Evolutionary conservation across 768 basidiomycete genomes (phyloP), one percentile per base, ranked within the genome.

Genomic region (Gelatoporia subvermispora): DNA sequence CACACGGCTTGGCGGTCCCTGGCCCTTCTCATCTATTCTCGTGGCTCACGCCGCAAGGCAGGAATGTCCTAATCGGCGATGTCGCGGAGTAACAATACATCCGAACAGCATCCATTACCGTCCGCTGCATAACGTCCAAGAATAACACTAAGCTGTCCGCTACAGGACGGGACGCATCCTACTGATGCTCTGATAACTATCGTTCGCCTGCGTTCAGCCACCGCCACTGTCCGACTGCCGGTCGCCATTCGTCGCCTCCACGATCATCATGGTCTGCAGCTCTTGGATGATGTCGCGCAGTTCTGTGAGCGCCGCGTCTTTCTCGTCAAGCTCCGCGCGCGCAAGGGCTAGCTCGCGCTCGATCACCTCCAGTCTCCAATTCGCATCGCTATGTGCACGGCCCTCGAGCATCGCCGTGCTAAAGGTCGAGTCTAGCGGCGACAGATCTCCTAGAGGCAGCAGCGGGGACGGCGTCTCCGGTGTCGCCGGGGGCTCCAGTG

Each of bases 321-420:
- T 44, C 4, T 47, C 47, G 17, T 46, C 51, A 2, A 58, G 43
- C 13, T 52, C 45, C 20, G 47, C 51, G 20, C 43, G 47, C 18
- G 50, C 46, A 11, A 28, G 44, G 4, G 35, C 44, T 3, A 53
- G 35, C 37, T 55, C 49, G 5, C 43, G 52, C 43, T 55, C 57
- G 43, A 55, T 36, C 2, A 41, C 11, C 4, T 49, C 47, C 17
- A 57, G 34, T 23, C 55, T 47, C 15, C 44, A 34, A 3, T n/a
- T 28, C 23, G 44, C 22, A 31, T 45, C 34, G 15, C 35, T 38
- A 18, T 20, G 16, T 24, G 31, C 17, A 34, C 17, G 16, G 34
- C 13, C 35, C 7, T 35, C 20, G 20, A 38, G 3, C 22, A 11
- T 22, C 10, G 18, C 31, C 7, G 37, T 38, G 15, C 37, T 20